Base-by-base conservation (phyloP, 2,329 filamentous ascomycete genomes). In the Talaromyces funiculosus region DNA sequence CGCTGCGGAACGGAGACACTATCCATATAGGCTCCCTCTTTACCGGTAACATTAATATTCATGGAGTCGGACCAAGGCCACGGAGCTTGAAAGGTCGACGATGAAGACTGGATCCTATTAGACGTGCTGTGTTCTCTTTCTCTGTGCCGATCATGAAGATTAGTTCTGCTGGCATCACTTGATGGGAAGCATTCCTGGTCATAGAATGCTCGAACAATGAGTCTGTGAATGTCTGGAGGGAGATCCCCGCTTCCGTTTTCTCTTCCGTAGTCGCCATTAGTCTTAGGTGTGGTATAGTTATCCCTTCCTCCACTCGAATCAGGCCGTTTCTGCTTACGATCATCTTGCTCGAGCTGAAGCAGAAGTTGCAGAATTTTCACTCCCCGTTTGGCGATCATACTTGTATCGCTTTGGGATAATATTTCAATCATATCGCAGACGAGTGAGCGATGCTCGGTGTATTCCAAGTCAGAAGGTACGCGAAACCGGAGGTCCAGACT, bases 401-500 rank as follows among this genome's bases (percentile, higher is more conserved):
- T 67, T 2, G 63, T 64, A 43, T 67, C 64, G 8, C 61, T 67
- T 40, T 64, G 64, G 3, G 60, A 62, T 10, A 68, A 57, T 18
- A 69, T 66, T 6, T 64, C 59, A 12, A 69, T 63, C 1, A 62
- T 65, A 40, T 68, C 66, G 24, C 65, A 55, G 12, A 69, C 59
- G 9, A 69, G 60, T 45, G 62, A 63, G 22, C 62, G 62, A 47
- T 69, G 64, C 37, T 68, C 59, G 1, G 62, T 40, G 4, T 61
- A 63, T 59, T 69, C 65, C 2, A 54, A 60, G 29, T 67, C 65
- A 22, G 61, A 45, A 1, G 40, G 45, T 24, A 65, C 62, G 10
- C 72, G 71, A 60, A 76, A 73, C 49, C 73, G 71, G 4, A 72
- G 66, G 53, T 77, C 75, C n/a, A 77, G 66, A 22, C 71, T 71